Percentiles rank a stretch among this genome's conserved stretches.
These are phyloP conservation scores for Colletotrichum tropicale DNA, from an alignment of 2,329 filamentous ascomycete species.

Conservation along the genomic window DNA sequence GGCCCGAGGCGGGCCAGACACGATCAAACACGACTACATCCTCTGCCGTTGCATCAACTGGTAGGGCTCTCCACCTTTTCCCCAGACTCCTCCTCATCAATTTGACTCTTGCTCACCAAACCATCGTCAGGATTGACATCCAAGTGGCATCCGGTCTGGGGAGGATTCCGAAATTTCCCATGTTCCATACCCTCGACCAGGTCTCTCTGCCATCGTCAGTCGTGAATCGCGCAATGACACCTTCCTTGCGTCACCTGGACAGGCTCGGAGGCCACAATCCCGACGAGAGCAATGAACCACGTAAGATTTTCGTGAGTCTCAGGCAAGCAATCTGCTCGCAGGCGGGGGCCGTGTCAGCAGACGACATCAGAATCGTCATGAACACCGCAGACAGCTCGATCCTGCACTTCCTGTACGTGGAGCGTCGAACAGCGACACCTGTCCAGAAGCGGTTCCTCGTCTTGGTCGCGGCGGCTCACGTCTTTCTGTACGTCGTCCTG, in stretches of 20 bases:
- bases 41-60: conserved; percentile 23
- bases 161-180: conserved; percentile 15
- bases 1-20: conserved; percentile 13
- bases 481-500: conserved; percentile 19
- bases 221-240: neutral
- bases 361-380: conserved; percentile 22
- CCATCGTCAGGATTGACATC: conserved; percentile 7
- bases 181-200: conserved; percentile 22
- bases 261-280: neutral
- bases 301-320: conserved; percentile 12
- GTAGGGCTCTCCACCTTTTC: neutral
- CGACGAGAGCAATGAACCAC: neutral
- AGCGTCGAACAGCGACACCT: neutral
- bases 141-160: conserved; percentile 23
- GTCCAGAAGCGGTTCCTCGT: conserved; percentile 3
- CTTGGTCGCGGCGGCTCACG: conserved; percentile 17
- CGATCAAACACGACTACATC: conserved; percentile 21
- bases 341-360: conserved; percentile 3
- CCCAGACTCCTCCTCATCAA: neutral
- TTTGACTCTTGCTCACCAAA: neutral
- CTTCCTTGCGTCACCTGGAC: conserved; percentile 13
- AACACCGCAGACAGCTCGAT: conserved; percentile 21
- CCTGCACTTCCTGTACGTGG: conserved; percentile 16
- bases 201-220: conserved; percentile 12
- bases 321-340: conserved; percentile 14